phyloP scores from a whole-genome alignment of 1,139 yeast species.

The Geotrichum bryndzae region DNA sequence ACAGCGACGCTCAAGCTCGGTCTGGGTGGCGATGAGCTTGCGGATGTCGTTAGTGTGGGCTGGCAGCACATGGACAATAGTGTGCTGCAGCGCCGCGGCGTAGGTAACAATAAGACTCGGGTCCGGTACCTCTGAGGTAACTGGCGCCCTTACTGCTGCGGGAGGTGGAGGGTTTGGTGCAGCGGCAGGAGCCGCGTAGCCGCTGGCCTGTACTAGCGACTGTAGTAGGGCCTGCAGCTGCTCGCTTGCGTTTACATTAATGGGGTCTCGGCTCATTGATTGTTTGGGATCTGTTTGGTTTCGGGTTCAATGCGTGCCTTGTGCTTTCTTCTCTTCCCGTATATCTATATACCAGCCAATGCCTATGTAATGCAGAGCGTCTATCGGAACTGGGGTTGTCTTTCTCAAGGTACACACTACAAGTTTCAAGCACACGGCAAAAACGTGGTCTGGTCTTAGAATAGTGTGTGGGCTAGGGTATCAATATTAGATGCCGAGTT shows the following conservation, averaged over 20 bases:
- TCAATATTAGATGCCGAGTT: too few species aligned
- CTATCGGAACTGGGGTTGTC: too few species aligned
- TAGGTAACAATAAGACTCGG: neutral
- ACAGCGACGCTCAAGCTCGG: constrained; percentile 6
- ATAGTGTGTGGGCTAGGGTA: too few species aligned
- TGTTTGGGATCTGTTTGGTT: neutral
- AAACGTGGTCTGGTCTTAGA: too few species aligned
- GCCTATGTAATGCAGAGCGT: too few species aligned
- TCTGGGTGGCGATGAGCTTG: neutral
- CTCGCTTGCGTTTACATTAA: neutral
- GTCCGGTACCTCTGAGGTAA: neutral
- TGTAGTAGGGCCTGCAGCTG: neutral
- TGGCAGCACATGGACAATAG: neutral
- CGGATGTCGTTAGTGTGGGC: neutral
- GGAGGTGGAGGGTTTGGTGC: neutral
- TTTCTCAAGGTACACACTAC: too few species aligned
- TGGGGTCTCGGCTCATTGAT: neutral
- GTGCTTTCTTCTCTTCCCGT: too few species aligned
- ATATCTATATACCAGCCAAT: too few species aligned
- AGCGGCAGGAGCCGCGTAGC: neutral
- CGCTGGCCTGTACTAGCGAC: constrained; percentile 1
- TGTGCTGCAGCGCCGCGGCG: neutral
- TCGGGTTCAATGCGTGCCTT: neutral
- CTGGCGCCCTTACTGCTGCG: neutral
- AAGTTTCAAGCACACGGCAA: too few species aligned